These are phyloP conservation scores for Tetracladium maxilliforme DNA, from an alignment of 2,329 filamentous ascomycete species.

Conservation along the genomic window DNA sequence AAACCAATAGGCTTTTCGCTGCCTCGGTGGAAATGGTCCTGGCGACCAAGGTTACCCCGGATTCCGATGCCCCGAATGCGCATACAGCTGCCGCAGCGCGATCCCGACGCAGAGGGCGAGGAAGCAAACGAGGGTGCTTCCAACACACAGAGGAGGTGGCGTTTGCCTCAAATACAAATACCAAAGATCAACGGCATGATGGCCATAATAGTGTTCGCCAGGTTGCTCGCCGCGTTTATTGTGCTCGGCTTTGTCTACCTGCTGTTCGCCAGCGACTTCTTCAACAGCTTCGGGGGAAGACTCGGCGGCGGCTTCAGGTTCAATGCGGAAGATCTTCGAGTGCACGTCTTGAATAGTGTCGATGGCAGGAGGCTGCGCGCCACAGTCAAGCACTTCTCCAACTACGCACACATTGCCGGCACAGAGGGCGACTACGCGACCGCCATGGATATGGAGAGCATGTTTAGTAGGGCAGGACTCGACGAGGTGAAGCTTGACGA, in stretches of 20 bases:
- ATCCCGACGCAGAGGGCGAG: slow-evolving; percentile 13
- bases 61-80: slow-evolving; percentile 2
- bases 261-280: slow-evolving; percentile 74
- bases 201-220: slow-evolving; percentile 50
- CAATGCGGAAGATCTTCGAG: slow-evolving; percentile 68
- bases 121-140: slow-evolving; percentile 1
- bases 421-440: slow-evolving; percentile 83
- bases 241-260: slow-evolving; percentile 70
- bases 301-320: slow-evolving; percentile 57
- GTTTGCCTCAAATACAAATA: slow-evolving; percentile 3
- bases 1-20: slow-evolving; percentile 39
- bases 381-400: slow-evolving; percentile 62
- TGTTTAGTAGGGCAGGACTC: slow-evolving; percentile 58
- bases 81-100: slow-evolving; percentile 10
- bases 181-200: slow-evolving; percentile 27
- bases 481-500: slow-evolving; percentile 65
- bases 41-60: slow-evolving; percentile 23
- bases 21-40: slow-evolving; percentile 38
- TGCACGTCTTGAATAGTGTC: slow-evolving; percentile 59
- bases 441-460: slow-evolving; percentile 68
- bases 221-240: slow-evolving; percentile 60
- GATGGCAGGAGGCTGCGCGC: slow-evolving; percentile 56
- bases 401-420: slow-evolving; percentile 83
- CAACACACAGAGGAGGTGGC: neutral
- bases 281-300: slow-evolving; percentile 50